These are phyloP conservation scores for Purpureocillium lavendulum DNA, from an alignment of 2,329 filamentous ascomycete species.

Conservation along the genomic window DNA sequence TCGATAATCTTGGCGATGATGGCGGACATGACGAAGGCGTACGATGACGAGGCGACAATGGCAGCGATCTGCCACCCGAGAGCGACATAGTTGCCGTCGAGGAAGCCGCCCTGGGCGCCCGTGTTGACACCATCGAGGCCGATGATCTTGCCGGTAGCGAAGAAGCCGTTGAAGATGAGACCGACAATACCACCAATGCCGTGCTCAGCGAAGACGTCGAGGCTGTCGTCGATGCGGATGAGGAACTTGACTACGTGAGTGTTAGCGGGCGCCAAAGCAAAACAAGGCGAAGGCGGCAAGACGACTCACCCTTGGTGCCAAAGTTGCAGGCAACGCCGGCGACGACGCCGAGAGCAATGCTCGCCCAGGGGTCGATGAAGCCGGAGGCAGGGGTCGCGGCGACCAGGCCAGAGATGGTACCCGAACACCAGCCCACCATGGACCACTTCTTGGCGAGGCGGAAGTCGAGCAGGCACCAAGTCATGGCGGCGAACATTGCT, in stretches of 20 bases:
- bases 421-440: slow-evolving; percentile 66
- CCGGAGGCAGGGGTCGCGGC: slow-evolving; percentile 62
- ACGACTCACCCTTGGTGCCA: slow-evolving; percentile 45
- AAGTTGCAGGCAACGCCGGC: slow-evolving; percentile 62
- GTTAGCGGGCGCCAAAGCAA: too few species aligned
- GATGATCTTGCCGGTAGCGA: slow-evolving; percentile 62
- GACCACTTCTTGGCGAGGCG: slow-evolving; percentile 91
- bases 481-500: slow-evolving; percentile 83
- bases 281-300: too few species aligned
- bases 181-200: slow-evolving; percentile 61
- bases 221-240: slow-evolving; percentile 59
- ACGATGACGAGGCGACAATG: slow-evolving; percentile 56
- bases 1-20: slow-evolving; percentile 69
- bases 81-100: slow-evolving; percentile 66
- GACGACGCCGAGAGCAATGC: slow-evolving; percentile 56
- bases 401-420: slow-evolving; percentile 62
- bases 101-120: slow-evolving; percentile 57
- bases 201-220: slow-evolving; percentile 67
- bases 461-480: slow-evolving; percentile 95
- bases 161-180: slow-evolving; percentile 65
- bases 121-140: slow-evolving; percentile 72
- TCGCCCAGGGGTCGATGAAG: slow-evolving; percentile 60
- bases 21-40: slow-evolving; percentile 66
- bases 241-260: slow-evolving; percentile 45
- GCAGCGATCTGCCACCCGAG: slow-evolving; percentile 77